Conservation (phyloP, 768 basidiomycete genomes). For the Pleurotus djamor region DNA sequence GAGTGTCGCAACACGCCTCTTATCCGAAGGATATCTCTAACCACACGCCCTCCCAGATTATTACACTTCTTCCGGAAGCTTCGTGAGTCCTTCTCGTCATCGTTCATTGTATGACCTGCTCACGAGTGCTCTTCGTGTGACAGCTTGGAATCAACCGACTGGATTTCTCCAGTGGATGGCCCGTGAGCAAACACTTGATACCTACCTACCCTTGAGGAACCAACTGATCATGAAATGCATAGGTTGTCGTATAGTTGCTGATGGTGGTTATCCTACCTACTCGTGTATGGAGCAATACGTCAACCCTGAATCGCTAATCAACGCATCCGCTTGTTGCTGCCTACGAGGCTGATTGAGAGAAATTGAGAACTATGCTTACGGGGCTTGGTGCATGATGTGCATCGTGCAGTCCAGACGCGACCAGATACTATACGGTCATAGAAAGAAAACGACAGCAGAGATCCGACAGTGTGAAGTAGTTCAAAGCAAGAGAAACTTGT, state of each 20-base stretch:
- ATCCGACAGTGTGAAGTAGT: too few relatives aligned
- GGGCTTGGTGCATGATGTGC: too few relatives aligned
- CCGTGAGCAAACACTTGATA: constrained; percentile 11
- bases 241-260: background rate
- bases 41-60: constrained; percentile 19
- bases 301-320: background rate
- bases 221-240: too few relatives aligned
- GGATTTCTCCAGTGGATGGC: constrained; percentile 30
- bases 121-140: background rate
- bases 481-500: too few relatives aligned
- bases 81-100: constrained; percentile 10
- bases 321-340: too few relatives aligned
- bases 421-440: too few relatives aligned
- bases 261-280: background rate
- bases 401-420: too few relatives aligned
- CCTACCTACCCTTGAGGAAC: too few relatives aligned
- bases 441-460: too few relatives aligned
- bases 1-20: constrained; percentile 5
- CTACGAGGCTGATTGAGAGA: too few relatives aligned
- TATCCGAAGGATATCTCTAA: background rate
- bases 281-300: background rate
- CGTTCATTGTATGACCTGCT: background rate
- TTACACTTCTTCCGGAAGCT: constrained; percentile 23
- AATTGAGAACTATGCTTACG: too few relatives aligned
- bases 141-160: constrained; percentile 27